Evolutionary conservation across 257 asterid species (phyloP).

Genomic region (Marsdenia floribunda): DNA sequence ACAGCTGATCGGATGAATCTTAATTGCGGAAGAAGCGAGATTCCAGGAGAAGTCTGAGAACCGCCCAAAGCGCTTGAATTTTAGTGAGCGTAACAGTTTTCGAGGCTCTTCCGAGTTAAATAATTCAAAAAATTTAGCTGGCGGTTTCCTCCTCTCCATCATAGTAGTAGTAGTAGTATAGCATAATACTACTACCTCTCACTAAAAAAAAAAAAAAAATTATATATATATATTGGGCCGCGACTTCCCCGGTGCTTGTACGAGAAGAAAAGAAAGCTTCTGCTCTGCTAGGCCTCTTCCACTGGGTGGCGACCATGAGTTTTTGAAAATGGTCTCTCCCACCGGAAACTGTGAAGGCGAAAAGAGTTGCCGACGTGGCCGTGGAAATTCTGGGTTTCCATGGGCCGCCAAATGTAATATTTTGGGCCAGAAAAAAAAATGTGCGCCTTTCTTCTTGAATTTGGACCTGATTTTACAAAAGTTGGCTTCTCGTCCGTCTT

Average conservation of each 20-base stretch:
- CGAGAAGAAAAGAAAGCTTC: background rate
- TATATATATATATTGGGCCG: too few species aligned
- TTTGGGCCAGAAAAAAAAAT: background rate
- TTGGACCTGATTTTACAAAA: background rate
- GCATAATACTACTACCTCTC: background rate
- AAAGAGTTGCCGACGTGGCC: background rate
- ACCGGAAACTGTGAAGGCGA: constrained; percentile 25
- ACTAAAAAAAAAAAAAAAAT: background rate
- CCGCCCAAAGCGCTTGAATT: constrained; percentile 21
- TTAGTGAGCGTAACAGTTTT: constrained; percentile 15
- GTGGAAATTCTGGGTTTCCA: too few species aligned
- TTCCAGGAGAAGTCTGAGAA: constrained; percentile 22
- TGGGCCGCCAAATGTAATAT: background rate
- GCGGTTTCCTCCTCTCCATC: background rate
- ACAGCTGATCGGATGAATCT: background rate
- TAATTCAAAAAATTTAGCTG: background rate
- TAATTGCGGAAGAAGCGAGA: constrained; percentile 23
- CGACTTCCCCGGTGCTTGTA: background rate
- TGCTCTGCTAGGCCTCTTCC: background rate
- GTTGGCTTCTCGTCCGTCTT: too few species aligned
- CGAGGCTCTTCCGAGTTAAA: constrained; percentile 23
- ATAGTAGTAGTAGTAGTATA: background rate
- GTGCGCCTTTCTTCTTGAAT: background rate
- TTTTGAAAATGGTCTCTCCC: background rate
- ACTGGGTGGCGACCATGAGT: background rate